Base-by-base conservation (phyloP, 768 basidiomycete genomes). In the Phaffia australis region DNA sequence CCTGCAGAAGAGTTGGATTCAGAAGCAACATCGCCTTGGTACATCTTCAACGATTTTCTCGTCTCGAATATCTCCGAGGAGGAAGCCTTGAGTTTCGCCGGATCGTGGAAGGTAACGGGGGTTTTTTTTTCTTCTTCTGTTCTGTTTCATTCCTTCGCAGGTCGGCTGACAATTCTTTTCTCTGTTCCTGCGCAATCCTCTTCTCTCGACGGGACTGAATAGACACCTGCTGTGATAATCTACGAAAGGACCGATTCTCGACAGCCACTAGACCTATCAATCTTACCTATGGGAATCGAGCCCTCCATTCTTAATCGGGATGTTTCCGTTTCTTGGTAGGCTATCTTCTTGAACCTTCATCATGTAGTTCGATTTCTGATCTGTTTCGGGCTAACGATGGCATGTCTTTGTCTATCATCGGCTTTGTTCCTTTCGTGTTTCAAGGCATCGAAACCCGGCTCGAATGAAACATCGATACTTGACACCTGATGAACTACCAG, bases 41-140 rank as follows among this genome's bases (percentile, higher is more conserved):
- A 87, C 72, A 76, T 98, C 63, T 98, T 98, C 83, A 99, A 99
- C 73, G 95, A 99, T 73, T 99, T 99, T 73, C 81, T 85, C 1
- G 95, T 99, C 16, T 80, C 81, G 57, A 88, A 88, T 64, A 83
- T 97, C 35, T 79, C 86, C 1, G 88, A 94, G 76, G 81, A 85
- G 46, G 92, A 97, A 71, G 94, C 89, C 0, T 76, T 98, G 66
- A 85, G 86, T 72, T 92, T 95, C 73, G 84, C 87, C 11, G 85
- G 81, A n/a, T 81, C 79, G 56, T 99, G 94, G 94, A 99, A 99
- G 83, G 93, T 87, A 32, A n/a, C n/a, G n/a, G 35, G 81, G 70
- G n/a, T n/a, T 14, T 32, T 9, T 27, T n/a, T 11, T 35, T 11
- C 11, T 50, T 56, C 30, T 47, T 14, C 7, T 52, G 58, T 48